Conservation (phyloP, 352 stramenopile species). For the Phytophthora citrophthora region DNA sequence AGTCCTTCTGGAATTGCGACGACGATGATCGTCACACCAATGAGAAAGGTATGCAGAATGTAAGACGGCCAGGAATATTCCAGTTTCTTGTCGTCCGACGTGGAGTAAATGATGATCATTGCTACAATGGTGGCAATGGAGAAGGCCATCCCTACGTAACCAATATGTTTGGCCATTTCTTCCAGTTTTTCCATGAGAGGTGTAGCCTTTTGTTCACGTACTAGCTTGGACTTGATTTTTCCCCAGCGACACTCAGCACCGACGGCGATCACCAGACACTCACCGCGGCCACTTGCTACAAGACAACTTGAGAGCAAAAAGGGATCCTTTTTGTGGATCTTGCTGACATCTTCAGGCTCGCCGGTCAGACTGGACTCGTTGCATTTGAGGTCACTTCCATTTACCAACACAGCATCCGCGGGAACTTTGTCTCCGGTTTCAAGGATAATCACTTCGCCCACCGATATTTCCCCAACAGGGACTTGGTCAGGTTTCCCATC, state of each 20-base stretch:
- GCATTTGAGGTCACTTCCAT: slow-evolving; percentile 92
- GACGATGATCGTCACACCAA: slow-evolving; percentile 94
- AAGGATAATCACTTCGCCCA: slow-evolving; percentile 92
- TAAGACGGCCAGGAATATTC: slow-evolving; percentile 78
- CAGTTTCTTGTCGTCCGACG: slow-evolving; percentile 59
- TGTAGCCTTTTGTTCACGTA: slow-evolving; percentile 88
- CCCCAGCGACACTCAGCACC: slow-evolving; percentile 87
- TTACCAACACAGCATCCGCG: slow-evolving; percentile 94
- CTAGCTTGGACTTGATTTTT: slow-evolving; percentile 92
- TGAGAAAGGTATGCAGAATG: slow-evolving; percentile 95
- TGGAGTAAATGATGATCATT: slow-evolving; percentile 86
- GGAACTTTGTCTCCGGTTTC: slow-evolving; percentile 94
- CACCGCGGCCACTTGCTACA: slow-evolving; percentile 68
- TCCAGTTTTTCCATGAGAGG: slow-evolving; percentile 95
- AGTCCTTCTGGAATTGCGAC: slow-evolving; percentile 95
- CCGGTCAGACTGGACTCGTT: slow-evolving; percentile 97
- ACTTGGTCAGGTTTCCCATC: slow-evolving; percentile 72
- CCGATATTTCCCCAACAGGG: slow-evolving; percentile 73
- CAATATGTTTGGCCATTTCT: slow-evolving; percentile 90
- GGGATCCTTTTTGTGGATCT: slow-evolving; percentile 72
- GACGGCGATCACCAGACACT: slow-evolving; percentile 88
- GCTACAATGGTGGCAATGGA: slow-evolving; percentile 87
- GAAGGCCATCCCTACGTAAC: slow-evolving; percentile 86
- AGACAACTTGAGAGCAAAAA: slow-evolving; percentile 91
- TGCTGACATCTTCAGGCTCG: slow-evolving; percentile 94